Conservation (phyloP, 495 filamentous ascomycete species). For the Penicillium turbatum region DNA sequence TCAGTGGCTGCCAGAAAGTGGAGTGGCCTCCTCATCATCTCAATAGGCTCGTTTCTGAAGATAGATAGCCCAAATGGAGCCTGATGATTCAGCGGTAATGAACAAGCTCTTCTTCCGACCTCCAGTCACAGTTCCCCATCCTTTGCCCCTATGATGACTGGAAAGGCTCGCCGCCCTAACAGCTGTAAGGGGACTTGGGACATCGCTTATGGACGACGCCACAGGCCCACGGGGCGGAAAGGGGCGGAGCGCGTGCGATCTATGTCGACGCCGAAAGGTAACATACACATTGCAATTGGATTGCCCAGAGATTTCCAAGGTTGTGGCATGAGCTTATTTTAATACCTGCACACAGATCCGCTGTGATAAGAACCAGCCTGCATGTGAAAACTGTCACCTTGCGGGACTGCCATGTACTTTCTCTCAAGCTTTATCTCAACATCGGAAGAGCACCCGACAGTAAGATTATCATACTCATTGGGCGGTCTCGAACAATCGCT, state of each 20-base stretch:
- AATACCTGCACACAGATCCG: slow-evolving; percentile 24
- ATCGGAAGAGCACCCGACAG: slow-evolving; percentile 20
- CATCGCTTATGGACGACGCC: slow-evolving; percentile 7
- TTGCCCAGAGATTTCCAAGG: too few relatives aligned
- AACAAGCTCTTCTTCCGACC: background rate
- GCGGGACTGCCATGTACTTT: slow-evolving; percentile 24
- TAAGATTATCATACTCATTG: slow-evolving; percentile 9
- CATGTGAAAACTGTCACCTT: slow-evolving; percentile 27
- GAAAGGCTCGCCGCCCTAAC: background rate
- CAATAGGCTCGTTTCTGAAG: background rate
- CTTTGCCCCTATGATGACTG: background rate
- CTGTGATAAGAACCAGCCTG: slow-evolving; percentile 26
- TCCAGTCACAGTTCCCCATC: background rate
- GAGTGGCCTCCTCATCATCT: background rate
- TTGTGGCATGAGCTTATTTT: too few relatives aligned
- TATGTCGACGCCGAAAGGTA: slow-evolving; percentile 27
- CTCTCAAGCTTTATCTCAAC: slow-evolving; percentile 7
- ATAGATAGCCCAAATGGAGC: too few relatives aligned
- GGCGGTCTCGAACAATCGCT: background rate
- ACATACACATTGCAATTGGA: background rate
- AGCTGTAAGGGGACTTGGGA: background rate
- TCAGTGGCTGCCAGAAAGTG: background rate
- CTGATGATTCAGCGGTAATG: slow-evolving; percentile 9
- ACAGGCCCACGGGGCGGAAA: slow-evolving; percentile 11
- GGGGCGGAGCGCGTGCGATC: slow-evolving; percentile 23